Conservation (phyloP, 2,329 filamentous ascomycete species). For the Acarospora socialis region DNA sequence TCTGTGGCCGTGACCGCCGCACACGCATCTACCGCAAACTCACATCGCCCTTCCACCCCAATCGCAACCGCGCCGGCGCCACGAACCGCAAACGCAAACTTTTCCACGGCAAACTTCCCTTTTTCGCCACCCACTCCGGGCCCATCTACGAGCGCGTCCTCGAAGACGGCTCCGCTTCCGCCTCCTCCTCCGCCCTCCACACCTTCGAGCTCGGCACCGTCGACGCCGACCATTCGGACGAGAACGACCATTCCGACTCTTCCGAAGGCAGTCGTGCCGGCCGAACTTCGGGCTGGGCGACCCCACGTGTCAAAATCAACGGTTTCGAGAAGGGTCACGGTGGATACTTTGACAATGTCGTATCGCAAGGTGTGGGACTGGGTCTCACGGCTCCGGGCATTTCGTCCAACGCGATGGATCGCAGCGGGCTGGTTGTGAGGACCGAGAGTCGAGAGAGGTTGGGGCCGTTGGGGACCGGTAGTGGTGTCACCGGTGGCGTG, state of each 20-base stretch:
- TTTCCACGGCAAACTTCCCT: slow-evolving; percentile 41
- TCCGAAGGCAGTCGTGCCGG: slow-evolving; percentile 43
- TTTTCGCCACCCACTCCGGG: slow-evolving; percentile 22
- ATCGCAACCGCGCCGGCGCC: slow-evolving; percentile 16
- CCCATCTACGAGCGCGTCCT: slow-evolving; percentile 67
- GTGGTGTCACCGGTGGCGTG: slow-evolving; percentile 41
- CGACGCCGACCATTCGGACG: slow-evolving; percentile 46
- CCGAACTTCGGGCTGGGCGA: slow-evolving; percentile 51
- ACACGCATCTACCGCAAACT: slow-evolving; percentile 45
- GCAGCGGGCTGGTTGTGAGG: slow-evolving; percentile 61
- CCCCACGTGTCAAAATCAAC: slow-evolving; percentile 45
- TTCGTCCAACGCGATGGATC: slow-evolving; percentile 40
- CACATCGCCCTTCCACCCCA: slow-evolving; percentile 21
- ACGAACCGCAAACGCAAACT: slow-evolving; percentile 40
- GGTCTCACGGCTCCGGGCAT: slow-evolving; percentile 19
- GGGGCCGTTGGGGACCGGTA: slow-evolving; percentile 37
- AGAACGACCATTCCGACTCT: slow-evolving; percentile 50
- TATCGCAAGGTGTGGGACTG: slow-evolving; percentile 19
- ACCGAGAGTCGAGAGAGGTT: slow-evolving; percentile 79
- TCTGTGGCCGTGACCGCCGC: slow-evolving; percentile 67
- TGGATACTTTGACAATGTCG: slow-evolving; percentile 11
- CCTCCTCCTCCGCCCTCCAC: no score
- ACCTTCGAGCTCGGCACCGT: slow-evolving; percentile 66
- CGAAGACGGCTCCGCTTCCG: slow-evolving; percentile 56
- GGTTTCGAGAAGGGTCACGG: slow-evolving; percentile 5